Evolutionary conservation across 495 filamentous ascomycete genomes (phyloP).

Genomic region (Astrothelium subdiscretum): DNA sequence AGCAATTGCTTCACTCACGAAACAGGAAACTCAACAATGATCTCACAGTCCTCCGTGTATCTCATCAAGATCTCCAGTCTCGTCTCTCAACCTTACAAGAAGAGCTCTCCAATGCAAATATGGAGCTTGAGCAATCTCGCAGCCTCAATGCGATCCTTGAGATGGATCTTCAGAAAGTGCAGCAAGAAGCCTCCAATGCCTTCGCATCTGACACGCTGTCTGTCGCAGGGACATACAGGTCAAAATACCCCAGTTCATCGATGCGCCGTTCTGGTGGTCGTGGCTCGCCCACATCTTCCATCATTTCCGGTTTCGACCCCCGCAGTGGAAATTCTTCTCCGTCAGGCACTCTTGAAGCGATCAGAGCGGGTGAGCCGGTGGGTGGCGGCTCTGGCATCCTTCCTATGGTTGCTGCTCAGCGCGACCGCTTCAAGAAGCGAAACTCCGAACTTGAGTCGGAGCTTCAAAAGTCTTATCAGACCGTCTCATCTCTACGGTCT

Average conservation of each 20-base stretch:
- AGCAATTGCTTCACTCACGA: constrained; percentile 79
- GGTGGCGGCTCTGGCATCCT: constrained; percentile 84
- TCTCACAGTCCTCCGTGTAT: constrained; percentile 82
- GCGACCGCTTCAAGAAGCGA: constrained; percentile 95
- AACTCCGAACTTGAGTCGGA: constrained; percentile 87
- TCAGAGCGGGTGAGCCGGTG: constrained; percentile 56
- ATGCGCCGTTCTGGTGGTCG: constrained; percentile 45
- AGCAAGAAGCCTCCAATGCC: constrained; percentile 68
- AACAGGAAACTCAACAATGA: constrained; percentile 96
- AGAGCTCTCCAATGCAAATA: constrained; percentile 71
- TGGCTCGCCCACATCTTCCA: constrained; percentile 90
- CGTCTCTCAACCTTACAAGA: constrained; percentile 71
- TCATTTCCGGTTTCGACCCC: constrained; percentile 89
- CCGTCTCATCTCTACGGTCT: constrained; percentile 75
- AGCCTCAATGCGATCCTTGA: constrained; percentile 81
- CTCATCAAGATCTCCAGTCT: constrained; percentile 79
- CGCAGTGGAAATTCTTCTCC: constrained; percentile 30
- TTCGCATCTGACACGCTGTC: constrained; percentile 82
- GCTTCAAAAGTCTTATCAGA: constrained; percentile 67
- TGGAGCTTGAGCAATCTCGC: constrained; percentile 75
- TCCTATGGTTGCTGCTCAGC: constrained; percentile 95
- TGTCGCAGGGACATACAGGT: constrained; percentile 83
- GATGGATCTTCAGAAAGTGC: constrained; percentile 78
- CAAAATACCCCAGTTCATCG: constrained; percentile 67
- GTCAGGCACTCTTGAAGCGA: constrained; percentile 40